Base-by-base conservation (phyloP, 192 early-diverging fungal species). In the Spizellomyces punctatus region DNA sequence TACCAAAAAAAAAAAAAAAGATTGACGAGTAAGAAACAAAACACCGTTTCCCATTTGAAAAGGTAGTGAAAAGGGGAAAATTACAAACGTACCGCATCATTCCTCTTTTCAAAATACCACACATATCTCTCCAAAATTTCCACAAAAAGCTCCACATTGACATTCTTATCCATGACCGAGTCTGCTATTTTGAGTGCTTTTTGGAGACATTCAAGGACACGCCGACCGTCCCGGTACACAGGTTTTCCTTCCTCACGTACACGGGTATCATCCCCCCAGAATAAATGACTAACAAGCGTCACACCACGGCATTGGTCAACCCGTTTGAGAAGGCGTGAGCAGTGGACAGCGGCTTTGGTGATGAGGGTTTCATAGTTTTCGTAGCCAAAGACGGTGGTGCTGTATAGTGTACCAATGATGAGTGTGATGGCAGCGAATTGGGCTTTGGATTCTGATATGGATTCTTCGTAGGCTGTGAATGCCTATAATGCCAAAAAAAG, bases 321-420 rank as follows among this genome's bases (percentile, higher is more conserved):
- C 45, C 96, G 94, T 79, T 95, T 95, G 10, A 99, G 78, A 68
- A 99, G 81, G 58, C 94, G 91, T 46, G 94, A 86, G 59, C 91
- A 93, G 77, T 98, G 95, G 48, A 95, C 84, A 17, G 91, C 91
- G 66, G 91, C 92, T 74, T 96, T 98, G 45, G 93, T 92, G 43
- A 91, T 92, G 63, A 99, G 84, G 22, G 94, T 96, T 77, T 95
- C 95, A 76, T 98, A 99, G 84, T 95, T 95, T 67, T 96, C 95
- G 16, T 83, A 82, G 6, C 88, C 88, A 72, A 99, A 94, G 42
- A 91, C 90, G 4, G 88, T 85, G 58, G 91, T 93, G 0, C 89
- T 86, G 65, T 93, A 90, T 43, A 99, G 83, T 8, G 93, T 91
- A 52, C 90, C 91, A 68, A 98, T 90, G 65, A 98, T 90, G 36